Evolutionary conservation across 2,329 filamentous ascomycete species (phyloP).

Genomic region (Paraphaeosphaeria sporulosa): DNA sequence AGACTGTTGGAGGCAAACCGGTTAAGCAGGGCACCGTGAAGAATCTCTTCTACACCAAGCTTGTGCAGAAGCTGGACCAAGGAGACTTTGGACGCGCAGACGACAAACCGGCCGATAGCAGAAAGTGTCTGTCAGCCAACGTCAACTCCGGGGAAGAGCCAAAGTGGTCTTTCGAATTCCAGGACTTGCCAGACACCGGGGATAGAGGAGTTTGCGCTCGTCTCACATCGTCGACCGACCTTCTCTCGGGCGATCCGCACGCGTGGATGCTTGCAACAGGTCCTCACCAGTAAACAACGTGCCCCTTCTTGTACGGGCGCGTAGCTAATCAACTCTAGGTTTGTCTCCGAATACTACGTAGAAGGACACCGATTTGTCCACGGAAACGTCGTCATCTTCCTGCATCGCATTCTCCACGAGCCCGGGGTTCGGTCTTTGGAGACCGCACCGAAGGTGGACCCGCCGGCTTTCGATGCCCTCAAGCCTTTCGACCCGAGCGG

Average conservation of each 20-base stretch:
- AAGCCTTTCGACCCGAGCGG: slow-evolving; percentile 63
- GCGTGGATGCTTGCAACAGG: slow-evolving; percentile 61
- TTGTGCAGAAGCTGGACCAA: slow-evolving; percentile 54
- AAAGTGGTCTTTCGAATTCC: slow-evolving; percentile 50
- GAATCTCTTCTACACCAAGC: slow-evolving; percentile 62
- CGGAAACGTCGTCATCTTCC: slow-evolving; percentile 63
- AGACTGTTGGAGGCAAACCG: slow-evolving; percentile 42
- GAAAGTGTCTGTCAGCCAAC: slow-evolving; percentile 30
- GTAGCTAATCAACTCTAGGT: slow-evolving; percentile 51
- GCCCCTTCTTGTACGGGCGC: slow-evolving; percentile 7
- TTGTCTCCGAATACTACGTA: slow-evolving; percentile 64
- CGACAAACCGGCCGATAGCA: slow-evolving; percentile 16
- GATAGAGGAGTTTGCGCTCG: slow-evolving; percentile 63
- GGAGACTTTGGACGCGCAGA: slow-evolving; percentile 42
- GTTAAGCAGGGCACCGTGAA: slow-evolving; percentile 46
- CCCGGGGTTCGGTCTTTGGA: slow-evolving; percentile 47
- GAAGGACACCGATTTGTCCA: slow-evolving; percentile 66
- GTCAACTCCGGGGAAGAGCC: slow-evolving; percentile 33
- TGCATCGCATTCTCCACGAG: slow-evolving; percentile 63
- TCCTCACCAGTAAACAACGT: slow-evolving; percentile 56
- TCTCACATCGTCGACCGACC: slow-evolving; percentile 57
- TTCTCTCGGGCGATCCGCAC: slow-evolving; percentile 59
- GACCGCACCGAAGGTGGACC: slow-evolving; percentile 39
- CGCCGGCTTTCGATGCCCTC: slow-evolving; percentile 57
- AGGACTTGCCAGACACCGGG: slow-evolving; percentile 57